Evolutionary conservation across 2,329 filamentous ascomycete genomes (phyloP), one percentile per base, ranked within the genome.

Genomic region (Scedosporium boydii): DNA sequence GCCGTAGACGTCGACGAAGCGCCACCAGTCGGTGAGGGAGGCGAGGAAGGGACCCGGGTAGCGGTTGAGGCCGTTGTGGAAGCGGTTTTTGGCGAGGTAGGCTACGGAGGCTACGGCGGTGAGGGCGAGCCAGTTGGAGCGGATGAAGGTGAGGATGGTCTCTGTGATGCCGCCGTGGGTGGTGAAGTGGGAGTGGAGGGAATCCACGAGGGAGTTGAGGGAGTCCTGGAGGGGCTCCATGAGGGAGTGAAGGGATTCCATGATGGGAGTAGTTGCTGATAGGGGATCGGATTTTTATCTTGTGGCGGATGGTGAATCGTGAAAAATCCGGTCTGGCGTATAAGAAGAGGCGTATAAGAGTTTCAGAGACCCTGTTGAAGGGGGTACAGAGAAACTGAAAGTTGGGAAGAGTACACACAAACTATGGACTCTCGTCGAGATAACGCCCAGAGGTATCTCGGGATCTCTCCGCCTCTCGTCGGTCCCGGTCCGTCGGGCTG

Each of bases 71-170:
- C 87, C 87, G 59, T 80, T 73, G 66, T 79, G 81, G 57, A 76
- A 77, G 66, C 63, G 63, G 60, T 65, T 65, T 26, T 48, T 59
- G 21, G 34, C 38, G 21, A 65, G 59, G 23, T 18, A 60, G n/a
- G 93, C 93, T 21, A 93, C 97, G 56, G 93, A 96, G 75, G 97
- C 93, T 66, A 96, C 82, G 26, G 93, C 93, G 5, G 92, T 96
- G 34, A 97, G 91, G 34, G 93, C 92, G 77, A 97, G 86, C 93
- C 93, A 97, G 82, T 98, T 93, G 74, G 97, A 75, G 68, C 75
- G 73, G 41, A 77, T 72, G 73, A 76, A 75, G 66, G 74, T 74
- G 58, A 63, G n/a, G 38, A 62, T 16, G 26, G 48, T 48, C 26
- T 60, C 56, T 14, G 59, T 63, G 55, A 65, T 9, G 34, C 26